These are phyloP conservation scores for Earliella scabrosa DNA, from an alignment of 1,284 basidiomycete genomes.

Conservation along the genomic window DNA sequence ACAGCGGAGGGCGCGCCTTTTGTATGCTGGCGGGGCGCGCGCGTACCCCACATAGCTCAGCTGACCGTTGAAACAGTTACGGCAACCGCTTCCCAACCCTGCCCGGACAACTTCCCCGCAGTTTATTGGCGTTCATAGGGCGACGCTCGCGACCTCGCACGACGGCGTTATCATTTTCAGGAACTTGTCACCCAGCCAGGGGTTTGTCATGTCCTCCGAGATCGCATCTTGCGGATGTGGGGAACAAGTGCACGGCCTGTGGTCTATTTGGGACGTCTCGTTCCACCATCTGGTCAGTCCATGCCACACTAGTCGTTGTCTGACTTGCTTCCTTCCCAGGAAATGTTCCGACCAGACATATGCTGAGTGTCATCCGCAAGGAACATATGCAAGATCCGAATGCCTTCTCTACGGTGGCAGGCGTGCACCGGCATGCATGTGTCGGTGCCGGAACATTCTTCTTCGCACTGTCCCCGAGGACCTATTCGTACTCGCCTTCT, in stretches of 20 bases:
- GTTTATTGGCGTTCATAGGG: neutral
- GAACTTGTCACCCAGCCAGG: constrained; percentile 12
- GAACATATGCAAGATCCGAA: constrained; percentile 16
- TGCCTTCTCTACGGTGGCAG: constrained; percentile 1
- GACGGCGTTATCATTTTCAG: constrained; percentile 19
- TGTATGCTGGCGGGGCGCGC: constrained; percentile 8
- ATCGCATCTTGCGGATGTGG: constrained; percentile 12
- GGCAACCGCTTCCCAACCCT: constrained; percentile 11
- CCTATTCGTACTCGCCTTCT: too few species aligned
- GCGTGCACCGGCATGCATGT: too few species aligned
- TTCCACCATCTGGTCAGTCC: constrained; percentile 4
- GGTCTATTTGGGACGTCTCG: neutral
- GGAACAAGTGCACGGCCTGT: constrained; percentile 10
- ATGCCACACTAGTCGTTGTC: constrained; percentile 1
- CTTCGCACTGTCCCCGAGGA: too few species aligned
- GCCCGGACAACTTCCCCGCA: constrained; percentile 17
- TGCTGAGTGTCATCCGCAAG: constrained; percentile 5
- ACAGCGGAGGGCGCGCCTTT: constrained; percentile 2
- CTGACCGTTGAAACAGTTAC: constrained; percentile 23
- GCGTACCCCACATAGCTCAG: constrained; percentile 16
- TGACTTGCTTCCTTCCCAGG: constrained; percentile 8
- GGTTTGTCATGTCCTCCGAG: constrained; percentile 5
- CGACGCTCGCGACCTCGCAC: constrained; percentile 15
- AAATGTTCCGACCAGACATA: neutral
- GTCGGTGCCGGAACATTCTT: too few species aligned